Conservation (phyloP, 73 alveolate genomes). For the Breviolum minutum region DNA sequence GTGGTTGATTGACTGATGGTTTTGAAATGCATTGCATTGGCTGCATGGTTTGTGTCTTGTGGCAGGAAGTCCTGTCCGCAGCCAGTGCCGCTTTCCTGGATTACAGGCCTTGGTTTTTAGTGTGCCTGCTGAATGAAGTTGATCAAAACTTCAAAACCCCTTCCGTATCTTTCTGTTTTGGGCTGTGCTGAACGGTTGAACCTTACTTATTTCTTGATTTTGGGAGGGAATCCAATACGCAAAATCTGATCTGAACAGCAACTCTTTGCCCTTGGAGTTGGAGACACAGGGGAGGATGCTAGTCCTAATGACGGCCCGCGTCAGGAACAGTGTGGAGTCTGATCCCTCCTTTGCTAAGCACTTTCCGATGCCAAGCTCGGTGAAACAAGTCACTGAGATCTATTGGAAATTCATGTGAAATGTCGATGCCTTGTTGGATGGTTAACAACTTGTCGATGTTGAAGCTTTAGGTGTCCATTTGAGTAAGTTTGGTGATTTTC, state of each 20-base stretch:
- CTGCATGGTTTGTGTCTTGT: no score
- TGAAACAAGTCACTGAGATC: background rate
- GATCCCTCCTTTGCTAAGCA: conserved; percentile 71
- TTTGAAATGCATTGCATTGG: no score
- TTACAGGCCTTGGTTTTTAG: conserved; percentile 17
- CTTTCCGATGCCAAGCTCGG: conserved; percentile 40
- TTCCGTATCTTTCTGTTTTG: background rate
- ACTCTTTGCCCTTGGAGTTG: no score
- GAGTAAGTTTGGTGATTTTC: no score
- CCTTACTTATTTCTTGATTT: no score
- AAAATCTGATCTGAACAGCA: no score
- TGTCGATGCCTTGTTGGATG: no score
- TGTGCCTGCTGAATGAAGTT: background rate
- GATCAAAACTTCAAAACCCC: no score
- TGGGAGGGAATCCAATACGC: no score
- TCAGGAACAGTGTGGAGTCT: conserved; percentile 84
- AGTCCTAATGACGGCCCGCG: background rate
- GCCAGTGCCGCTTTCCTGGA: conserved; percentile 82
- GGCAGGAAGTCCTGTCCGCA: conserved; percentile 65
- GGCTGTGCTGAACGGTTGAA: background rate
- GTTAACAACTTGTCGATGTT: no score
- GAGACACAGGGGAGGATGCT: background rate
- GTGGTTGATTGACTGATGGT: no score
- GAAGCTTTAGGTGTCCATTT: no score
- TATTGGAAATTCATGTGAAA: background rate